Base-by-base conservation (phyloP, 2,329 filamentous ascomycete genomes). In the Aureobasidium sp. region DNA sequence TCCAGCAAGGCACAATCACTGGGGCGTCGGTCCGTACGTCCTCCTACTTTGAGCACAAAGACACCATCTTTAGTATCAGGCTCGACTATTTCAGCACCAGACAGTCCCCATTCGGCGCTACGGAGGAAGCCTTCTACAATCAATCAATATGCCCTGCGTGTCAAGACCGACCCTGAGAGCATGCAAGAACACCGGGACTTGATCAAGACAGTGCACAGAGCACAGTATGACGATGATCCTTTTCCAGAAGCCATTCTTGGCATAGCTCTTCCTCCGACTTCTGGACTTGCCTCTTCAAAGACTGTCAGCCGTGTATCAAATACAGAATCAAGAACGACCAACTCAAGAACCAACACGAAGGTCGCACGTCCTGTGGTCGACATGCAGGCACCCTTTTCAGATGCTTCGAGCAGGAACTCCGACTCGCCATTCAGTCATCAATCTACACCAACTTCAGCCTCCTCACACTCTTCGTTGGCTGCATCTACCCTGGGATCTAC, bases 361-460 rank as follows among this genome's bases (percentile, higher is more conserved):
- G 16, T 9, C 13, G 21, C 27, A 32, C 57, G 36, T n/a, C 45
- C 45, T 11, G 13, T 11, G 10, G 29, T 59, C 44, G 57, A 59
- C 1, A 25, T 34, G 10, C 44, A 45, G 21, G 57, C 34, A 3
- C 57, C 57, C 0, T 42, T 50, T n/a, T 45, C 45, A 3, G 57
- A 59, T 42, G 57, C 88, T 41, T 91, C 88, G 3, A 91, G 89
- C 1, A 80, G 86, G 64, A 91, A 88, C 68, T 90, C 87, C 1
- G 88, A 85, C 61, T 91, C 89, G 1, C 84, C 87, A 5, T 91
- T 90, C 73, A 91, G 88, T 69, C 82, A 88, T 64, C 87, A 89
- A 63, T 91, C 88, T 0, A 91, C 89, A 3, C 89, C 89, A 7
- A 91, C 88, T 5, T 91, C 89, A 10, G 85, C 89, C 65, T 88